phyloP scores from a whole-genome alignment of 768 basidiomycete species.

The Tricholoma saponaceum region DNA sequence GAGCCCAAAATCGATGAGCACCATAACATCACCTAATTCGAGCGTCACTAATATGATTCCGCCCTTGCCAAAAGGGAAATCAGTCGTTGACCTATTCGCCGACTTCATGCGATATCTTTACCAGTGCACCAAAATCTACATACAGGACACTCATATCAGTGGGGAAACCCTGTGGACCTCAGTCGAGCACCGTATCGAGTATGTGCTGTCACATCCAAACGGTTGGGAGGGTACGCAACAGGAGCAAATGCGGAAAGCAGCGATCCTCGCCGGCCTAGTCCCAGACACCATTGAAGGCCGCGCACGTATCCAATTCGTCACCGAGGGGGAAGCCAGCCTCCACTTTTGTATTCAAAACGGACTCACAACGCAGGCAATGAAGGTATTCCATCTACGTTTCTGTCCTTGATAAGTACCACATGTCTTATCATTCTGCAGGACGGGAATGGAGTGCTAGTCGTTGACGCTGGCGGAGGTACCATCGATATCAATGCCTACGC shows the following conservation, averaged over 20 bases:
- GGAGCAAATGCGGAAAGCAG: constrained; percentile 49
- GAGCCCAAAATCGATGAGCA: constrained; percentile 20
- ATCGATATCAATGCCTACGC: constrained; percentile 57
- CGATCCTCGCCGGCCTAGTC: constrained; percentile 47
- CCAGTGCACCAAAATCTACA: constrained; percentile 40
- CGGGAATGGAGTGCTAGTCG: constrained; percentile 45
- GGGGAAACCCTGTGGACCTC: constrained; percentile 43
- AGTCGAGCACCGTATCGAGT: constrained; percentile 39
- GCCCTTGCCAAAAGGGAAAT: constrained; percentile 38
- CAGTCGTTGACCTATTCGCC: constrained; percentile 37
- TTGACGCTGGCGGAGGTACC: constrained; percentile 64
- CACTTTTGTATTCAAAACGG: constrained; percentile 52
- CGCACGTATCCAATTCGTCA: constrained; percentile 51
- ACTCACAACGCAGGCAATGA: constrained; percentile 32
- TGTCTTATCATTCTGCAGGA: constrained; percentile 23
- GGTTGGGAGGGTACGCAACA: constrained; percentile 65
- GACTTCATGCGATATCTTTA: constrained; percentile 51
- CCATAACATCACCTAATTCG: background rate
- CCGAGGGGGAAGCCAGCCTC: constrained; percentile 60
- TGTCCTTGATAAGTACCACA: background rate
- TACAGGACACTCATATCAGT: constrained; percentile 40
- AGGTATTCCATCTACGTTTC: constrained; percentile 17
- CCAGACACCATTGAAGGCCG: constrained; percentile 24
- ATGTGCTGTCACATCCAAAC: constrained; percentile 59
- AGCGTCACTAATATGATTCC: constrained; percentile 19